Percentiles rank a stretch among this genome's conserved stretches.
Conservation (phyloP, 83 land plant genomes). For the Thuja plicata region DNA sequence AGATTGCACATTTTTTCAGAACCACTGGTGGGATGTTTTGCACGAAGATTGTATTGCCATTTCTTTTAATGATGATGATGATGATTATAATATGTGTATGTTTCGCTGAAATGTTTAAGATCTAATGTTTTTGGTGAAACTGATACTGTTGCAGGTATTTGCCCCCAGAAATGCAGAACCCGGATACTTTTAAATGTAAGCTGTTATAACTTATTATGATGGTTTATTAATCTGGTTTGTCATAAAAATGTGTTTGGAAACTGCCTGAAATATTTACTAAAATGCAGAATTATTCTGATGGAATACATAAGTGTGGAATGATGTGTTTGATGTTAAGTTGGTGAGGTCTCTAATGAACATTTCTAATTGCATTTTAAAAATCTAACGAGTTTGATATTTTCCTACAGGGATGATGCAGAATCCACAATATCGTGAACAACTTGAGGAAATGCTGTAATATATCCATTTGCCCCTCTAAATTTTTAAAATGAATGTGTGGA, state of each 20-base stretch:
- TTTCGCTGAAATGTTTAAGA: background rate
- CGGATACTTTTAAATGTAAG: constrained; percentile 90
- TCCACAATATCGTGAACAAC: constrained; percentile 81
- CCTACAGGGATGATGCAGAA: constrained; percentile 92
- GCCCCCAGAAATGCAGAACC: constrained; percentile 95
- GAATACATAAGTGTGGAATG: background rate
- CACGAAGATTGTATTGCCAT: background rate
- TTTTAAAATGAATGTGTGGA: background rate
- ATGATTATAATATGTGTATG: background rate
- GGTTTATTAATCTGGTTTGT: constrained; percentile 12
- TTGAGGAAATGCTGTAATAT: constrained; percentile 91
- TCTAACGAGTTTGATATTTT: background rate
- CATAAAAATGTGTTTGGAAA: background rate
- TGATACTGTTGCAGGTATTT: constrained; percentile 56
- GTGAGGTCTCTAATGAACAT: too few relatives aligned
- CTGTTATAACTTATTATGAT: background rate
- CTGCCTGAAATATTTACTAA: background rate
- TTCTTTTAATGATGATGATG: background rate
- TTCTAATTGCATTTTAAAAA: too few relatives aligned
- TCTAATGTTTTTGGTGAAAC: constrained; percentile 3
- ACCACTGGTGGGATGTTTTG: background rate
- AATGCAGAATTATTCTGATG: background rate
- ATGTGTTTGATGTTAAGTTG: too few relatives aligned
- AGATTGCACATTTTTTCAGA: background rate
- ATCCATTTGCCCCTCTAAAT: background rate